Base-by-base conservation (phyloP, 441 rosid genomes). In the Rhodomyrtus psidioides region DNA sequence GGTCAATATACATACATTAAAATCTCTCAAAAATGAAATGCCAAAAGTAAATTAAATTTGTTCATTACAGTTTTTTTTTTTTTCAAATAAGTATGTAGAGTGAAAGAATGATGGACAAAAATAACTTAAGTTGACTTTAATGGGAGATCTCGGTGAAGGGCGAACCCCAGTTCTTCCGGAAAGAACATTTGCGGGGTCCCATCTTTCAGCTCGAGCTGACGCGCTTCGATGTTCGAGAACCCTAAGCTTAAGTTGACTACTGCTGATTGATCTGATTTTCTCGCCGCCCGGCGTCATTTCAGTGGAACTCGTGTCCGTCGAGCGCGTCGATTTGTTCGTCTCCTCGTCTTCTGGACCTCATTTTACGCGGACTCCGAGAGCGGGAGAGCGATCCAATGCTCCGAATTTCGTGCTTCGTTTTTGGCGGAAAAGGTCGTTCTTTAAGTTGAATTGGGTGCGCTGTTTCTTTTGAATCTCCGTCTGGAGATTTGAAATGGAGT, bases 321-420 rank as follows among this genome's bases (percentile, higher is more conserved):
- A 28, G 75, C 13, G 34, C 24, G 75, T 39, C 23, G 75, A 53
- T 53, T 16, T 5, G 55, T 53, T 6, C 44, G 75, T 34, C 75
- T 34, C 75, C 70, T 19, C 79, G 49, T 21, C 79, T 70, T 39
- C 49, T 30, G n/a, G 79, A 42, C 44, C 49, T 70, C 79, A 19
- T 19, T 70, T 65, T 24, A 46, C 26, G 79, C 79, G 49, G 12
- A 21, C 79, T 70, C 79, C 79, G 79, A 70, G 79, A 42, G 15
- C 42, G 23, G 24, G 42, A 84, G 84, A 83, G 92, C 56, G 91
- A 89, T 89, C 92, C 92, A 34, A 58, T 79, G 86, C 89, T 87
- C 87, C 83, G 90, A 86, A 86, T 59, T 87, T 30, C 57, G 89
- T 55, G 91, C 39, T 17, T 46, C 55, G 1, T 57, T 27, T 42